A percentile compares a stretch with the other conserved stretches of the same genome.
Conservation (phyloP, 441 rosid species). For the Aleurites moluccanus region DNA sequence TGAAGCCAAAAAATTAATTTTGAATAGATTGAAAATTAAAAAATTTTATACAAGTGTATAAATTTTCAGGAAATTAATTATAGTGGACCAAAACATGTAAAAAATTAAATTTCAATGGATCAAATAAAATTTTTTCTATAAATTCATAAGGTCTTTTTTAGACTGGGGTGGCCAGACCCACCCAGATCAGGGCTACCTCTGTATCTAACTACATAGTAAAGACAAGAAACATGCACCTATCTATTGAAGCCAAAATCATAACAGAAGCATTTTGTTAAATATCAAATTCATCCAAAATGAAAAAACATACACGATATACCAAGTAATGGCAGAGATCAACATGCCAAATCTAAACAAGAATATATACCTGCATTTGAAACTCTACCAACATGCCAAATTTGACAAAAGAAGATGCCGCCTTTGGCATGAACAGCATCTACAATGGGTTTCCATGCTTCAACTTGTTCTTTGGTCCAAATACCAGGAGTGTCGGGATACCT, state of each 20-base stretch:
- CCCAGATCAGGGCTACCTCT: too few relatives aligned
- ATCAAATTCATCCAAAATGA: background rate
- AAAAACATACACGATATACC: background rate
- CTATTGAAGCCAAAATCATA: background rate
- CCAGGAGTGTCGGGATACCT: constrained; percentile 77
- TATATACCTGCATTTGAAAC: constrained; percentile 56
- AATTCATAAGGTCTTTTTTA: too few relatives aligned
- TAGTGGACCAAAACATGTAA: too few relatives aligned
- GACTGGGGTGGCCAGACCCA: too few relatives aligned
- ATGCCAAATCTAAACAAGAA: background rate
- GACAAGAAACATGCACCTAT: background rate
- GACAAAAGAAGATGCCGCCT: constrained; percentile 68
- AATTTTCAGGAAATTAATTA: too few relatives aligned
- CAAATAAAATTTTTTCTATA: too few relatives aligned
- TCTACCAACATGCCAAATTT: constrained; percentile 76
- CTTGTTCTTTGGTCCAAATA: constrained; percentile 64
- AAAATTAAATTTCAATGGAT: too few relatives aligned
- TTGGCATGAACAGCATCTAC: constrained; percentile 74
- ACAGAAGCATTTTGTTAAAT: background rate
- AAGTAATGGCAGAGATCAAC: background rate
- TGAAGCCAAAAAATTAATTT: too few relatives aligned
- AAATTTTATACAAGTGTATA: too few relatives aligned
- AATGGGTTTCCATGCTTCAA: constrained; percentile 71
- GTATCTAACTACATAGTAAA: too few relatives aligned
- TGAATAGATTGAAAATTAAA: too few relatives aligned